Percentiles rank a stretch among this genome's conserved stretches.
Conservation (phyloP, 345 rosid genomes). For the Populus alba region DNA sequence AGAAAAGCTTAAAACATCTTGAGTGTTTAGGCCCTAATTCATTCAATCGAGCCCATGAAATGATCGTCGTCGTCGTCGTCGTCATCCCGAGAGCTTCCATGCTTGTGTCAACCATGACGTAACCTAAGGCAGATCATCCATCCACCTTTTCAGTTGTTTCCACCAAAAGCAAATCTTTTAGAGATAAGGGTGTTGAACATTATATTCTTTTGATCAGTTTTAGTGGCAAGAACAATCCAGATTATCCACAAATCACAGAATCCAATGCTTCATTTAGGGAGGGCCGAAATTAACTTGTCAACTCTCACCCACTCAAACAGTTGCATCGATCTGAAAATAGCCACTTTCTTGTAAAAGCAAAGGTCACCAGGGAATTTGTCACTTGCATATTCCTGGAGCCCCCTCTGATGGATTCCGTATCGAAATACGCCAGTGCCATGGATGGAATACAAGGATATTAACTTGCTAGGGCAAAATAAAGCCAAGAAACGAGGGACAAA, state of each 20-base stretch:
- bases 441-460: not conserved
- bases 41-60: too few species aligned
- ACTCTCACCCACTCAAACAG: constrained; percentile 3
- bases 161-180: not conserved
- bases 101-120: constrained; percentile 2
- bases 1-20: not conserved
- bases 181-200: not conserved
- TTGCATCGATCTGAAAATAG: not conserved
- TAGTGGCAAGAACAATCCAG: constrained; percentile 6
- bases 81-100: not conserved
- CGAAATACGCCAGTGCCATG: not conserved
- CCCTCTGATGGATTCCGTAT: not conserved
- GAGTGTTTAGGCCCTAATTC: not conserved
- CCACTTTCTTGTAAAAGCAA: not conserved
- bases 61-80: too few species aligned
- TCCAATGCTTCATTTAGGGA: constrained; percentile 11
- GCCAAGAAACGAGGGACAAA: not conserved
- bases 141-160: not conserved
- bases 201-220: not conserved
- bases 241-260: constrained; percentile 10
- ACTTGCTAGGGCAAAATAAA: not conserved
- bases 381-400: not conserved
- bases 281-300: not conserved
- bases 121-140: not conserved
- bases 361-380: not conserved